Evolutionary conservation across 805 yeast species (phyloP).

Genomic region (Diddensiella caesifluorescens): DNA sequence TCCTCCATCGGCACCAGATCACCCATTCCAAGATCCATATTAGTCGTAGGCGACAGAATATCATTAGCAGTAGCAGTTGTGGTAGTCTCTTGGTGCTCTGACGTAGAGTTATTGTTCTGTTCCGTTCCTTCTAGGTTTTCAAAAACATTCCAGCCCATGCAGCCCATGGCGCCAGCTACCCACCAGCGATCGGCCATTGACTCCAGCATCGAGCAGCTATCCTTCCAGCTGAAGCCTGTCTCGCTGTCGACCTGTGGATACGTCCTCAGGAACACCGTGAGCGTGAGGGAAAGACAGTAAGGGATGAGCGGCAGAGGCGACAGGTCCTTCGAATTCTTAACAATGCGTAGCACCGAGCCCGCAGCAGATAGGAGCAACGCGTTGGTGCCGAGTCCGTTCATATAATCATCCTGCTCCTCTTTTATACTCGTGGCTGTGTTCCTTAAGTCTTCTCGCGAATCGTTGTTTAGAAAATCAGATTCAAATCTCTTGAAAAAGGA

Average conservation of each 20-base stretch:
- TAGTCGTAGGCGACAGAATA: background rate
- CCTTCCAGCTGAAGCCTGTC: conserved; percentile 28
- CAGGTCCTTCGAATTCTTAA: conserved; percentile 22
- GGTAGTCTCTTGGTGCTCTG: background rate
- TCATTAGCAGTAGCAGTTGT: background rate
- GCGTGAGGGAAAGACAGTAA: conserved; percentile 32
- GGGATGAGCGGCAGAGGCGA: conserved; percentile 34
- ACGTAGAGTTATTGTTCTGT: background rate
- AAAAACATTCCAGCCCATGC: conserved; percentile 31
- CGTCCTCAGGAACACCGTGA: conserved; percentile 33
- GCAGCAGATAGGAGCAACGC: conserved; percentile 26
- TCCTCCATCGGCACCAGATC: conserved; percentile 21
- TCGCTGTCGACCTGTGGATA: conserved; percentile 28
- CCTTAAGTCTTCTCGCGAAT: background rate
- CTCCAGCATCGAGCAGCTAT: conserved; percentile 27
- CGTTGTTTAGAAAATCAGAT: background rate
- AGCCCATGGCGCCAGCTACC: conserved; percentile 36
- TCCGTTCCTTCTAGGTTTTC: conserved; percentile 16
- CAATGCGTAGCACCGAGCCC: conserved; percentile 25
- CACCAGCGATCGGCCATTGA: conserved; percentile 30
- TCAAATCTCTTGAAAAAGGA: background rate
- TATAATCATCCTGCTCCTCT: background rate
- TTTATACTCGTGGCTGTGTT: conserved; percentile 1
- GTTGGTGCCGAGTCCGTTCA: conserved; percentile 12
- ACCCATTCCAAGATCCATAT: background rate